These are phyloP conservation scores for Alternaria atra DNA, from an alignment of 2,329 filamentous ascomycete genomes.

Conservation along the genomic window DNA sequence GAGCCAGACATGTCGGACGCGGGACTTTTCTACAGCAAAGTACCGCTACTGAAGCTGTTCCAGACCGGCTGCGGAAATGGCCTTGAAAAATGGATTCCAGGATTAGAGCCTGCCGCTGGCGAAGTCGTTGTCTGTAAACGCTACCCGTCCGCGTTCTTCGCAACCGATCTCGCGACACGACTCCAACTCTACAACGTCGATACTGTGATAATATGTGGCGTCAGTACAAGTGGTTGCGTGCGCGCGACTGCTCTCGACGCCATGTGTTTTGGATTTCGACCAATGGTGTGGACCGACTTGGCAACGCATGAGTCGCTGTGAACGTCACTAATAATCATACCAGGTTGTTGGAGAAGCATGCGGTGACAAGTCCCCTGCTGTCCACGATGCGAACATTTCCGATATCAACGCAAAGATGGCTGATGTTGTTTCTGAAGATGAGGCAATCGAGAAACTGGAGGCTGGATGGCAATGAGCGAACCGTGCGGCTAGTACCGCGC, in stretches of 20 bases:
- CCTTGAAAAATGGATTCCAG: conserved; percentile 52
- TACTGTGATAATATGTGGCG: conserved; percentile 58
- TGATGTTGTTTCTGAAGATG: conserved; percentile 55
- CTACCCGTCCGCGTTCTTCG: conserved; percentile 58
- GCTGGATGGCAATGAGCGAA: conserved; percentile 47
- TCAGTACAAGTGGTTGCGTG: conserved; percentile 60
- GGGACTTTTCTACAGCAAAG: conserved; percentile 56
- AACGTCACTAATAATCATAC: conserved; percentile 19
- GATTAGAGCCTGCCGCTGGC: conserved; percentile 50
- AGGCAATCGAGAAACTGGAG: conserved; percentile 52
- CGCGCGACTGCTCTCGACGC: conserved; percentile 57
- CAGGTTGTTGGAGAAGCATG: conserved; percentile 57
- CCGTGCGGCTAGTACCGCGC: not conserved
- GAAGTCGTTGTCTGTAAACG: conserved; percentile 54
- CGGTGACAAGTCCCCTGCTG: conserved; percentile 56
- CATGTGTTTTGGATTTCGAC: conserved; percentile 56
- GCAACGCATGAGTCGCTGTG: conserved; percentile 15
- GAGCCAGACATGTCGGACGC: conserved; percentile 58
- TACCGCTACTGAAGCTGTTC: conserved; percentile 55
- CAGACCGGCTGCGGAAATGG: conserved; percentile 53
- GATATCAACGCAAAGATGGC: conserved; percentile 60
- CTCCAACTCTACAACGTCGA: conserved; percentile 53
- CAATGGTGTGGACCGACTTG: conserved; percentile 51
- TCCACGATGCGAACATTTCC: conserved; percentile 58
- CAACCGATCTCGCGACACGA: conserved; percentile 55